Evolutionary conservation across 768 basidiomycete genomes (phyloP).

Genomic region (Termitomyces sp.): DNA sequence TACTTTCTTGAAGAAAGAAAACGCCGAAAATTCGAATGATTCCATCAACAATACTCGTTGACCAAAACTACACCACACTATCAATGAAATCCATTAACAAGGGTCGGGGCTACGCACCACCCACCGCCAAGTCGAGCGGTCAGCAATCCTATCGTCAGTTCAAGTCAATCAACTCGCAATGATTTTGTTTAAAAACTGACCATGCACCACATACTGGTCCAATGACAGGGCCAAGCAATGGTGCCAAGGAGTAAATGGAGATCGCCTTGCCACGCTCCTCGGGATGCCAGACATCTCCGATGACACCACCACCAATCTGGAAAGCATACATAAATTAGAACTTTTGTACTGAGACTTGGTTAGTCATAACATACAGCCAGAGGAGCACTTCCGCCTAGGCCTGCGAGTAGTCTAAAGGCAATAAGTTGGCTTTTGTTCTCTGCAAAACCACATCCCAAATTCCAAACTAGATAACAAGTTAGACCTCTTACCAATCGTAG

Average conservation of each 20-base stretch:
- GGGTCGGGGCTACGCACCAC: conserved; percentile 37
- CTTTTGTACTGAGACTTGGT: conserved; percentile 23
- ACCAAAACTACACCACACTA: conserved; percentile 47
- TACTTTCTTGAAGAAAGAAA: conserved; percentile 59
- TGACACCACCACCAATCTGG: conserved; percentile 57
- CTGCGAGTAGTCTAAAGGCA: conserved; percentile 63
- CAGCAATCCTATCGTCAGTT: conserved; percentile 36
- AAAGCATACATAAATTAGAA: too few relatives aligned
- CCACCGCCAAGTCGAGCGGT: conserved; percentile 67
- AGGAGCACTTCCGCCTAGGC: conserved; percentile 70
- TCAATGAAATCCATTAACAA: neutral
- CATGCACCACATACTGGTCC: conserved; percentile 62
- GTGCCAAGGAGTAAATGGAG: conserved; percentile 59
- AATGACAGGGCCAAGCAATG: conserved; percentile 58
- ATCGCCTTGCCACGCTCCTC: conserved; percentile 63
- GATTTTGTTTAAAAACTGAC: conserved; percentile 19
- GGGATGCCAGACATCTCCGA: conserved; percentile 55
- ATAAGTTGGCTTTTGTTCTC: conserved; percentile 52
- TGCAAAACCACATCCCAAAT: conserved; percentile 59
- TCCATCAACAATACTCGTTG: conserved; percentile 53
- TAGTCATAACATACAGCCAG: conserved; percentile 43
- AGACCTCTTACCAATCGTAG: neutral
- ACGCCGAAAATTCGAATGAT: conserved; percentile 50
- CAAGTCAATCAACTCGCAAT: neutral
- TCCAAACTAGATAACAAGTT: conserved; percentile 44